These are phyloP conservation scores for Dendrobium nobile DNA, from an alignment of 106 monocot species.

Conservation along the genomic window DNA sequence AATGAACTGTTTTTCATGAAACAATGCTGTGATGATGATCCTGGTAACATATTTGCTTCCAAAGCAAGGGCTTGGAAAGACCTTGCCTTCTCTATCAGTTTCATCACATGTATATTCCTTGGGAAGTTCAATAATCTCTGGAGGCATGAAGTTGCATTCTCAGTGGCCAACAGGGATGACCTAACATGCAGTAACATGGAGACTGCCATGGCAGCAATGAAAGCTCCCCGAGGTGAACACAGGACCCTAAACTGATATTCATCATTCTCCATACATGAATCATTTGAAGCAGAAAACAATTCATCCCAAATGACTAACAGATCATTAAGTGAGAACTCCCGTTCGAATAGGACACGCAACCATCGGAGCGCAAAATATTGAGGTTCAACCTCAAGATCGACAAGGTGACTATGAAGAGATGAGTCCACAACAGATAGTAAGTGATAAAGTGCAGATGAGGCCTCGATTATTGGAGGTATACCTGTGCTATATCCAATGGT, in stretches of 20 bases:
- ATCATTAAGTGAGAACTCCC: conserved; percentile 63
- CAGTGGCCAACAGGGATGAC: conserved; percentile 58
- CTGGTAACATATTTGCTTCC: conserved; percentile 24
- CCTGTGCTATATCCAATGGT: conserved; percentile 29
- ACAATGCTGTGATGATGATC: conserved; percentile 1
- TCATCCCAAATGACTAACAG: conserved; percentile 82
- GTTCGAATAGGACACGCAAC: conserved; percentile 77
- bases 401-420: conserved; percentile 60
- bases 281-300: conserved; percentile 49
- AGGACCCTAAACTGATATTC: conserved; percentile 38
- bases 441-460: conserved; percentile 64
- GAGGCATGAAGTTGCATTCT: conserved; percentile 61
- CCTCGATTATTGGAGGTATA: conserved; percentile 66
- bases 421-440: conserved; percentile 55
- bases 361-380: conserved; percentile 82
- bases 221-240: conserved; percentile 50
- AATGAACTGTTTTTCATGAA: conserved; percentile 6
- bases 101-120: conserved; percentile 45
- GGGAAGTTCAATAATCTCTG: conserved; percentile 77
- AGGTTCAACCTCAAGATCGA: conserved; percentile 72
- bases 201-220: conserved; percentile 54
- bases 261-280: conserved; percentile 15
- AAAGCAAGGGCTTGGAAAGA: conserved; percentile 53
- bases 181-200: conserved; percentile 73
- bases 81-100: conserved; percentile 61